phyloP scores from a whole-genome alignment of 345 rosid species.

The Kandelia obovata region DNA sequence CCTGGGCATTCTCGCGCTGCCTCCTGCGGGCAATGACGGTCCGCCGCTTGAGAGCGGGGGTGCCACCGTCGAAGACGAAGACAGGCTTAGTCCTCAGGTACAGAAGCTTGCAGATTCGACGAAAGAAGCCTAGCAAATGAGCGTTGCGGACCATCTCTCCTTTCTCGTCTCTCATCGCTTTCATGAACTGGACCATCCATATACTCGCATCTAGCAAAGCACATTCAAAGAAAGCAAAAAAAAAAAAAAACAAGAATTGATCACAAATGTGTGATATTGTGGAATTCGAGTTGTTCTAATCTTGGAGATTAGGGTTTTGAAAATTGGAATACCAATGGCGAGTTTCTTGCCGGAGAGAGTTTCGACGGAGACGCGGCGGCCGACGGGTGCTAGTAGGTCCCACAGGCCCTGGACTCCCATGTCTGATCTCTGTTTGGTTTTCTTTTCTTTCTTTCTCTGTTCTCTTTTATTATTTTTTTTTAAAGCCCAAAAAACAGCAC shows the following conservation, averaged over 20 bases:
- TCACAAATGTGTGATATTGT: no score
- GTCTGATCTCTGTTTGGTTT: conserved; percentile 24
- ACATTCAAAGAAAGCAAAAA: background rate
- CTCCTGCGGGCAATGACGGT: conserved; percentile 87
- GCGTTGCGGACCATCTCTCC: conserved; percentile 95
- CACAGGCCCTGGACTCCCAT: conserved; percentile 81
- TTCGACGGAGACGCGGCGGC: conserved; percentile 95
- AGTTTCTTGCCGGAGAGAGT: conserved; percentile 81
- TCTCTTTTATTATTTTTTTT: background rate
- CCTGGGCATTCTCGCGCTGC: conserved; percentile 90
- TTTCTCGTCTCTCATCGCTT: conserved; percentile 94
- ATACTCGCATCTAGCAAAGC: conserved; percentile 74
- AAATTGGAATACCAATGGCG: conserved; percentile 56
- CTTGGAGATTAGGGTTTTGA: no score
- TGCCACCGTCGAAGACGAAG: conserved; percentile 89
- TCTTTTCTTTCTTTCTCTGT: background rate
- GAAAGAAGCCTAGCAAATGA: conserved; percentile 83
- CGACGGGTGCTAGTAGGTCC: conserved; percentile 87
- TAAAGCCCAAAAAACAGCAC: no score
- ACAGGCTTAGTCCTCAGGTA: conserved; percentile 80
- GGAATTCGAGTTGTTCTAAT: no score
- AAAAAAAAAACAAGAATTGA: background rate
- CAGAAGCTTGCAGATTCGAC: conserved; percentile 88
- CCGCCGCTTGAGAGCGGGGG: conserved; percentile 88
- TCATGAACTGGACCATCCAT: conserved; percentile 97